Evolutionary conservation across 768 basidiomycete species (phyloP), one percentile per base, ranked within the genome.

Genomic region (Auriscalpium microsporum): DNA sequence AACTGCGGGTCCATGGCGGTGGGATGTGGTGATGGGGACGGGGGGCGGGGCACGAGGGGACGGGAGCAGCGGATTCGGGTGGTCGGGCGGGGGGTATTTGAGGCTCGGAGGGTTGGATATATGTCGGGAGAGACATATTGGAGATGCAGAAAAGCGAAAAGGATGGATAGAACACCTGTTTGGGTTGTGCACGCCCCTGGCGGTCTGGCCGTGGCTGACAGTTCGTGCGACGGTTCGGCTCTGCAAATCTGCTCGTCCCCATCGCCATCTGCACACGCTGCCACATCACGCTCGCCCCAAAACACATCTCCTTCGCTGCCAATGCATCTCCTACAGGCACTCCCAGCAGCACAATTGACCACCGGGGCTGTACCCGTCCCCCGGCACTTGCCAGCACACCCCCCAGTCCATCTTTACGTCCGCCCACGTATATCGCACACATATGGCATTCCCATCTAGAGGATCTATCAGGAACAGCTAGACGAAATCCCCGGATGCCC

Each of bases 1-100:
- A 55, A 60, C 46, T 56, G 55, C 38, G 80, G 70, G 72, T 49
- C 42, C 48, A 63, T 56, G 37, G 50, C 7, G 38, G 49, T 46
- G 23, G 51, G 36, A 42, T 21, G 21, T 21, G 21, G 21, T 21
- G 3, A 21, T 21, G 58, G 44, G 58, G 42, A 48, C 53, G 58
- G 51, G 53, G 53, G n/a, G 21, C 21, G 21, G 21, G 21, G 21
- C 21, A 21, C 21, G 46, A 19, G 44, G 35, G 45, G 44, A 33
- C 52, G 48, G 53, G 51, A 38, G 45, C 40, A 50, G 59, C 55
- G 53, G 59, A 50, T 59, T 58, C 54, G 46, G 57, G 3, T 4
- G 6, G 28, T 11, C 19, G 21, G 4, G 46, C 46, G 46, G 28
- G 28, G 28, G 28, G 28, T 28, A 28, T 28, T 28, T 28, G 28